Base-by-base conservation (phyloP, 805 yeast species). In the Saccharomycopsis oosterbeekiorum region DNA sequence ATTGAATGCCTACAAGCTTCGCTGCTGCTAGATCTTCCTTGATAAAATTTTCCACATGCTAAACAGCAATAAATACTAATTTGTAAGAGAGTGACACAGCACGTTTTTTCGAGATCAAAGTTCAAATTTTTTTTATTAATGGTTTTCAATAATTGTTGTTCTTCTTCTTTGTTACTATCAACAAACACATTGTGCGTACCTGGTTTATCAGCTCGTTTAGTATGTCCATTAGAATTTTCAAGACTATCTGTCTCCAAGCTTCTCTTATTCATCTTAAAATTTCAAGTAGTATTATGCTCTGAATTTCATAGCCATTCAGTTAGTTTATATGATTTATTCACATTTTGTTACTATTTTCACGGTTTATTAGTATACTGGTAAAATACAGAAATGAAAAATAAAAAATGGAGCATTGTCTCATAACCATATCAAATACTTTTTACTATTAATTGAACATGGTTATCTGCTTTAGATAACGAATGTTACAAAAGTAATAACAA, bases 31-130 rank as follows among this genome's bases (percentile, higher is more conserved):
- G 83, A 80, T 26, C 90, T 76, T 0, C 96, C 96, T 66, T 84
- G 85, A 59, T 82, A 79, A 71, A 83, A 89, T 67, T 80, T 84
- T 40, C 92, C 93, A 72, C 96, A 89, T 0, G 78, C 78, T 21
- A 89, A 72, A 68, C 96, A 89, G 39, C 88, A 83, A 67, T 88
- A 86, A 0, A 88, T 80, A 67, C 86, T 85, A 21, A 79, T 73
- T 43, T 75, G 78, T 0, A 89, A 77, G 24, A 88, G 73, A 0
- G 90, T 80, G 0, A 85, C 80, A 53, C 82, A 77, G 70, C 96
- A 89, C 1, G 81, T 70, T 67, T 83, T 84, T 54, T 85, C 89
- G 58, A 80, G 78, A 69, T 88, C 96, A 69, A 89, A 88, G 68
- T 89, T 89, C 14, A 77, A 62, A 19, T 67, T 70, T 54, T 68